Percentiles rank a stretch among this genome's conserved stretches.
These are phyloP conservation scores for Periconia sp. DNA, from an alignment of 2,329 filamentous ascomycete genomes.

Conservation along the genomic window DNA sequence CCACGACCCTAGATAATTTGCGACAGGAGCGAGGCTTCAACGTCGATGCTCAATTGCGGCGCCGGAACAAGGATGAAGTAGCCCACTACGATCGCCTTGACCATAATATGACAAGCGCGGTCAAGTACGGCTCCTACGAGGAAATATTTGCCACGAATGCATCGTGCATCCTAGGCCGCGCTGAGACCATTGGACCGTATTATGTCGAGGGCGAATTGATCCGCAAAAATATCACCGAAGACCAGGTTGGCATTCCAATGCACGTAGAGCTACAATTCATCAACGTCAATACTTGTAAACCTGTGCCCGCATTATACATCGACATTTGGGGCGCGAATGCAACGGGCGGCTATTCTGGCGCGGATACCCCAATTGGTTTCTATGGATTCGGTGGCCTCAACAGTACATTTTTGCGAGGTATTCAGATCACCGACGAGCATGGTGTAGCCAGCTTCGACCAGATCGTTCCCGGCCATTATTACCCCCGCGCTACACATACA, in stretches of 20 bases:
- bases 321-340: constrained; percentile 54
- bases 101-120: too few relatives aligned
- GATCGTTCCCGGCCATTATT: constrained; percentile 48
- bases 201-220: constrained; percentile 56
- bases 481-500: constrained; percentile 17
- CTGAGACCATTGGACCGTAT: too few relatives aligned
- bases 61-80: too few relatives aligned
- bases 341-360: constrained; percentile 8
- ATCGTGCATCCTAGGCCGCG: too few relatives aligned
- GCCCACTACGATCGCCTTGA: too few relatives aligned
- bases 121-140: too few relatives aligned
- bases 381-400: constrained; percentile 13
- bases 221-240: constrained; percentile 53
- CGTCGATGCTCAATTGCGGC: too few relatives aligned
- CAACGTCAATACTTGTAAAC: constrained; percentile 58
- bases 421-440: constrained; percentile 51
- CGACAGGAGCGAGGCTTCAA: too few relatives aligned
- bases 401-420: constrained; percentile 50
- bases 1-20: too few relatives aligned
- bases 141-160: too few relatives aligned
- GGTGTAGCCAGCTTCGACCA: constrained; percentile 56
- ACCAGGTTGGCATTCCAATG: constrained; percentile 54
- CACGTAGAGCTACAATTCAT: constrained; percentile 58
- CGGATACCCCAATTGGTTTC: too few relatives aligned
- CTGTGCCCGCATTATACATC: constrained; percentile 52